Evolutionary conservation across 1,139 yeast genomes (phyloP).

Genomic region (Neolecta irregularis): DNA sequence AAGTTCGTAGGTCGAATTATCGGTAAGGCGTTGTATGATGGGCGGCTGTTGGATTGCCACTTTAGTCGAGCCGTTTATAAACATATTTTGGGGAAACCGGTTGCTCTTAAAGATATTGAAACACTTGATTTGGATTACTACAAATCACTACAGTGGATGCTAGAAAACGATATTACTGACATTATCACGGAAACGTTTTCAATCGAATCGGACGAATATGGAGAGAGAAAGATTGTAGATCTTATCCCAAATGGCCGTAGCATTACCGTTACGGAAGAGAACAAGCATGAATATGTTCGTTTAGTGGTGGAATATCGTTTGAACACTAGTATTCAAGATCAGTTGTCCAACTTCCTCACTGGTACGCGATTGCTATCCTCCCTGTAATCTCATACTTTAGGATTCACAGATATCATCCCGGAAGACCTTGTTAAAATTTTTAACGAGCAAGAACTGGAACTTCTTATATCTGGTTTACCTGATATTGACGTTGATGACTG

Average conservation of each 20-base stretch:
- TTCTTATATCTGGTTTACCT: slow-evolving; percentile 85
- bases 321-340: slow-evolving; percentile 71
- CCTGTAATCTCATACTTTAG: slow-evolving; percentile 21
- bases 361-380: slow-evolving; percentile 18
- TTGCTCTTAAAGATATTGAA: slow-evolving; percentile 86
- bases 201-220: slow-evolving; percentile 87
- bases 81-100: slow-evolving; percentile 62
- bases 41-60: slow-evolving; percentile 80
- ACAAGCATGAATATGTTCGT: slow-evolving; percentile 79
- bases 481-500: slow-evolving; percentile 93
- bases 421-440: slow-evolving; percentile 72
- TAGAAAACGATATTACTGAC: slow-evolving; percentile 89
- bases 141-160: slow-evolving; percentile 88
- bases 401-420: slow-evolving; percentile 89
- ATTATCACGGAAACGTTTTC: slow-evolving; percentile 92
- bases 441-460: slow-evolving; percentile 89
- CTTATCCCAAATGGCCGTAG: slow-evolving; percentile 70
- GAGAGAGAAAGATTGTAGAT: slow-evolving; percentile 68
- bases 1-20: slow-evolving; percentile 87
- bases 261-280: slow-evolving; percentile 76
- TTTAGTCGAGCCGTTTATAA: slow-evolving; percentile 93
- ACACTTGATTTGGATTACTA: slow-evolving; percentile 83
- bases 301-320: slow-evolving; percentile 76
- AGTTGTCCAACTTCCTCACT: slow-evolving; percentile 66
- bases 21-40: slow-evolving; percentile 87